Percentiles rank a stretch among this genome's conserved stretches.
Evolutionary conservation across 2,329 filamentous ascomycete genomes (phyloP).

Genomic region (Shiraia sp.): DNA sequence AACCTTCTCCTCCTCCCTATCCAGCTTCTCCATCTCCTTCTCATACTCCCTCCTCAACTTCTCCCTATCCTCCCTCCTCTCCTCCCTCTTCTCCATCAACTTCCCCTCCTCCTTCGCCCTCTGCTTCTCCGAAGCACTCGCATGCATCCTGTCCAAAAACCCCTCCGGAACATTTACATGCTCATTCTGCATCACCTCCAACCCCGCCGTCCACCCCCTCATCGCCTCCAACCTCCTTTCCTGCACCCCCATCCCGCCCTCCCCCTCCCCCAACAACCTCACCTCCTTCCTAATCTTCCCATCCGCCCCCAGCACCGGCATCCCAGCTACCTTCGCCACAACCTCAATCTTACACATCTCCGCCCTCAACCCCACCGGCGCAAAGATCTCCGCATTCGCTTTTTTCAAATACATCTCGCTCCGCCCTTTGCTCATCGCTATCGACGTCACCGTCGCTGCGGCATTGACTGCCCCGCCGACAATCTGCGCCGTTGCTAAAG

Average conservation of each 20-base stretch:
- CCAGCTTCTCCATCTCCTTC: conserved; percentile 2
- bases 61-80: neutral
- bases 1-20: neutral
- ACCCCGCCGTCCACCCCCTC: neutral
- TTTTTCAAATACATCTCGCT: conserved; percentile 1
- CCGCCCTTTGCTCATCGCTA: conserved; percentile 3
- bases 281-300: conserved; percentile 2
- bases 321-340: conserved; percentile 2
- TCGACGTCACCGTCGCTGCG: neutral
- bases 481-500: conserved; percentile 4
- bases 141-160: conserved; percentile 1
- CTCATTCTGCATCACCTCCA: neutral
- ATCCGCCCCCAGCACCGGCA: conserved; percentile 3
- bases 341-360: conserved; percentile 7
- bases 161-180: neutral
- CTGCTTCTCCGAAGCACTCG: conserved; percentile 3
- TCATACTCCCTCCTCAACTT: neutral
- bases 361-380: conserved; percentile 1
- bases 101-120: conserved; percentile 3
- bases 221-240: conserved; percentile 2
- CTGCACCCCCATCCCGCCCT: neutral
- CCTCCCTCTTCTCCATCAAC: conserved; percentile 1
- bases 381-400: conserved; percentile 5
- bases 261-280: neutral
- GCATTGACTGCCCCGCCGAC: neutral